A percentile compares a stretch with the other conserved stretches of the same genome.
Conservation (phyloP, 257 asterid species). For the Misopates orontium region DNA sequence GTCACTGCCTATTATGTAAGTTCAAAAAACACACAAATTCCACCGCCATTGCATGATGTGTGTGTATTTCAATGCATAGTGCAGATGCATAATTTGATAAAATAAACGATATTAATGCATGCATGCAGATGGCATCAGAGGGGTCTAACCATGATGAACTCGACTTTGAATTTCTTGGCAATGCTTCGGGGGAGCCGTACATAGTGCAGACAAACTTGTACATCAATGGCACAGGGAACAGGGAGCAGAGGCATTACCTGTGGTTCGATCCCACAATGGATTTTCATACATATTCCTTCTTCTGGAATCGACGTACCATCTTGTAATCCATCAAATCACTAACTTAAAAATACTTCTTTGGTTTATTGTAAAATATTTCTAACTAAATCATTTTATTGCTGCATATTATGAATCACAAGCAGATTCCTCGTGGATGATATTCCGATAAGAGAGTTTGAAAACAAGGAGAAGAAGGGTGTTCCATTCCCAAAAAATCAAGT, state of each 20-base stretch:
- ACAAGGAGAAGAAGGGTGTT: slow-evolving; percentile 42
- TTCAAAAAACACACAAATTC: neutral
- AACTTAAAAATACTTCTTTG: too few species aligned
- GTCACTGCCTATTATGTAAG: slow-evolving; percentile 58
- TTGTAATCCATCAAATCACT: slow-evolving; percentile 29
- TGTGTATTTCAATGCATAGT: neutral
- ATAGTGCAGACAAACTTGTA: slow-evolving; percentile 56
- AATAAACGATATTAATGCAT: neutral
- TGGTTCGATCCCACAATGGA: slow-evolving; percentile 63
- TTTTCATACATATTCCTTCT: slow-evolving; percentile 58
- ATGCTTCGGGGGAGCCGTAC: slow-evolving; percentile 59
- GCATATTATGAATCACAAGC: neutral
- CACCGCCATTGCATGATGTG: neutral
- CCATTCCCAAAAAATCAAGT: slow-evolving; percentile 48
- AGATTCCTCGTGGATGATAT: slow-evolving; percentile 63
- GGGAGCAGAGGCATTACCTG: slow-evolving; percentile 57
- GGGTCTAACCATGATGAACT: slow-evolving; percentile 60
- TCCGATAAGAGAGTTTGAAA: slow-evolving; percentile 47
- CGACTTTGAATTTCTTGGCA: slow-evolving; percentile 67
- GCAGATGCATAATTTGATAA: neutral
- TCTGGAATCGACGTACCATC: slow-evolving; percentile 54
- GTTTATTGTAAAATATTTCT: neutral
- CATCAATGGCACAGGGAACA: slow-evolving; percentile 50
- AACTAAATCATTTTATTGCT: neutral
- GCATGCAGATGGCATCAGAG: slow-evolving; percentile 52